Evolutionary conservation across 2,329 filamentous ascomycete species (phyloP).

Genomic region (Monosporascus sp.): DNA sequence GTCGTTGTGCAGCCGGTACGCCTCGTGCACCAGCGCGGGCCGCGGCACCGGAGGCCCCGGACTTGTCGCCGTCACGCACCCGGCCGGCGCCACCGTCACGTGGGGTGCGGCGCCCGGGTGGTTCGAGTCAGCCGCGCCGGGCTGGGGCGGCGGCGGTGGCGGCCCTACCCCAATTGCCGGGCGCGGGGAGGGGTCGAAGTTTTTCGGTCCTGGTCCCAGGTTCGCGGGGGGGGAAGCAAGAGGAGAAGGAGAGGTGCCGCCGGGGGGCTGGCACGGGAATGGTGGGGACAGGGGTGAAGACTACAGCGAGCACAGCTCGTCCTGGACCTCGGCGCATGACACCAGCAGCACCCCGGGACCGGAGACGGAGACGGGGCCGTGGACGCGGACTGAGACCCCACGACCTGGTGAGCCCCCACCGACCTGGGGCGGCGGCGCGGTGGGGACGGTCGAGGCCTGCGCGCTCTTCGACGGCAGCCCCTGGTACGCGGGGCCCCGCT

Average conservation of each 20-base stretch:
- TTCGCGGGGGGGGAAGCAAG: too few relatives aligned
- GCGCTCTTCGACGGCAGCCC: conserved; percentile 32
- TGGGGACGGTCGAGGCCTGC: conserved; percentile 38
- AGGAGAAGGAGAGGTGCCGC: neutral
- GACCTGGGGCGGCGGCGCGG: conserved; percentile 31
- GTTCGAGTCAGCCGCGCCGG: conserved; percentile 13
- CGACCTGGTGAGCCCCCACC: conserved; percentile 7
- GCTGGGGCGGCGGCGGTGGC: conserved; percentile 1
- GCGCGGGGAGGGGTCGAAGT: neutral
- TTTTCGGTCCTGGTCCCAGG: neutral
- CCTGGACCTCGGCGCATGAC: conserved; percentile 25
- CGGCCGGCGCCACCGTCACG: conserved; percentile 28
- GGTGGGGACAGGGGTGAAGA: neutral
- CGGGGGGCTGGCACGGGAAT: neutral
- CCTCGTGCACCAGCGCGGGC: conserved; percentile 32
- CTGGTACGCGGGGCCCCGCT: conserved; percentile 34
- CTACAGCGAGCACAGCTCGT: conserved; percentile 22
- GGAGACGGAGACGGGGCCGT: conserved; percentile 10
- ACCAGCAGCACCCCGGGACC: too few relatives aligned
- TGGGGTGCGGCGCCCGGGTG: conserved; percentile 28
- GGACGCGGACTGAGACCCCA: conserved; percentile 24
- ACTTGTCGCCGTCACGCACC: conserved; percentile 34
- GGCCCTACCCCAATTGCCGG: neutral
- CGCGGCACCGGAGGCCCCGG: conserved; percentile 34
- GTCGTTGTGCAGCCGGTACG: conserved; percentile 35